Base-by-base conservation (phyloP, 352 stramenopile genomes). In the Phytophthora foliorum region DNA sequence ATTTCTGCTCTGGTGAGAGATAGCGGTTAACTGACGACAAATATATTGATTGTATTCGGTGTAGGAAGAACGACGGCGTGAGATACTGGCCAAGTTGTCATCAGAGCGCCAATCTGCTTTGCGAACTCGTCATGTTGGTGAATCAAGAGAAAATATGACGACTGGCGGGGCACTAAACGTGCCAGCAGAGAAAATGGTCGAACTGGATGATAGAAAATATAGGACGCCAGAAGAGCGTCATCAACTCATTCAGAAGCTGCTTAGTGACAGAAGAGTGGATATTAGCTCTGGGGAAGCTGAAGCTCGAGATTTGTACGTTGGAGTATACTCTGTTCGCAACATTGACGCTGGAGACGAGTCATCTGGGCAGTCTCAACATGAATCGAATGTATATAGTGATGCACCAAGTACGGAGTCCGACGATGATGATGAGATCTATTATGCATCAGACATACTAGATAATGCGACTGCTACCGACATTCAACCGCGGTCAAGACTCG, bases 71-170 rank as follows among this genome's bases (percentile, higher is more conserved):
- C 63, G 86, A 44, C 55, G 86, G 31, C 74, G 75, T 29, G 79
- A 92, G 41, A 91, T 94, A 48, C 62, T 94, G 14, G 71, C 77
- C 10, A 94, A 92, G 58, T 51, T 94, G 7, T 90, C 81, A 0
- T 71, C 78, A 0, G 84, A 92, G 38, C 66, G 86, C 6, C 77
- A 90, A 56, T 57, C 79, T 3, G 69, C 73, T 29, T 68, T 87
- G 9, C 70, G 68, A 13, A 13, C 16, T 24, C 42, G 42, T 22
- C 41, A 48, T 53, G 25, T 42, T 55, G 51, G 56, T 22, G n/a
- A 22, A 6, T 45, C 38, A 21, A 45, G 38, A 24, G 38, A 21
- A 49, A 25, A 32, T 13, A n/a, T 36, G 41, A 49, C n/a, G 3
- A 29, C 6, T 39, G 6, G 36, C 10, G 34, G 54, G 38, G 32